Evolutionary conservation across 257 asterid species (phyloP).

Genomic region (Ocimum tenuiflorum): DNA sequence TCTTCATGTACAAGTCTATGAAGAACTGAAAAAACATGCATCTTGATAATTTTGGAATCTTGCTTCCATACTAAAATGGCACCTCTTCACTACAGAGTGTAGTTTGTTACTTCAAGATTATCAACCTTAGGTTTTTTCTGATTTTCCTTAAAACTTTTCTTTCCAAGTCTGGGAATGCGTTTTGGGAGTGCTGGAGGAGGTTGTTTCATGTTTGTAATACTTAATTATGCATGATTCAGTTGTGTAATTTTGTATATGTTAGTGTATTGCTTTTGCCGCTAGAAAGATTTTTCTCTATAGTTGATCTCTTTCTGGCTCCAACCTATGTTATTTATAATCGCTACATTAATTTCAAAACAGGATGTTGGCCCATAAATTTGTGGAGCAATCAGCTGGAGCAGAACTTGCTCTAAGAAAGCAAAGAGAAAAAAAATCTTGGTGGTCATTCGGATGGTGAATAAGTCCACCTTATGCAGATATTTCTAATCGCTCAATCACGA

Average conservation of each 20-base stretch:
- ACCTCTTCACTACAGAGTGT: conserved; percentile 3
- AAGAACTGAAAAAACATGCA: not conserved
- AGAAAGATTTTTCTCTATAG: conserved; percentile 10
- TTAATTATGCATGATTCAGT: not conserved
- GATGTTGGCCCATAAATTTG: conserved; percentile 98
- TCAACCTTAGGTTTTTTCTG: not conserved
- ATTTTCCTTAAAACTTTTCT: not conserved
- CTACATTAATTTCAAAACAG: conserved; percentile 35
- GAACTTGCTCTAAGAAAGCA: conserved; percentile 47
- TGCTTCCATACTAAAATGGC: not conserved
- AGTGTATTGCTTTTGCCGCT: not conserved
- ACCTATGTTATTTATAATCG: conserved; percentile 4
- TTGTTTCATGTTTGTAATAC: conserved; percentile 4
- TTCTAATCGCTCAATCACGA: conserved; percentile 11
- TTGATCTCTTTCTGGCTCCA: conserved; percentile 9
- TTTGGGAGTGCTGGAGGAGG: conserved; percentile 8
- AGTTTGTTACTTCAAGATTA: not conserved
- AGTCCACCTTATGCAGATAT: conserved; percentile 13
- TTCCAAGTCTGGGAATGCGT: not conserved
- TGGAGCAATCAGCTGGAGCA: conserved; percentile 63
- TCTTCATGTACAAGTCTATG: not conserved
- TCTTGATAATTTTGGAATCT: not conserved
- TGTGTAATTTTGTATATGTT: not conserved
- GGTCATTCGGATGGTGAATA: conserved; percentile 86
- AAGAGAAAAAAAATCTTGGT: conserved; percentile 72